phyloP scores from a whole-genome alignment of 2,329 filamentous ascomycete genomes.

The Aspergillus fumigatus region DNA sequence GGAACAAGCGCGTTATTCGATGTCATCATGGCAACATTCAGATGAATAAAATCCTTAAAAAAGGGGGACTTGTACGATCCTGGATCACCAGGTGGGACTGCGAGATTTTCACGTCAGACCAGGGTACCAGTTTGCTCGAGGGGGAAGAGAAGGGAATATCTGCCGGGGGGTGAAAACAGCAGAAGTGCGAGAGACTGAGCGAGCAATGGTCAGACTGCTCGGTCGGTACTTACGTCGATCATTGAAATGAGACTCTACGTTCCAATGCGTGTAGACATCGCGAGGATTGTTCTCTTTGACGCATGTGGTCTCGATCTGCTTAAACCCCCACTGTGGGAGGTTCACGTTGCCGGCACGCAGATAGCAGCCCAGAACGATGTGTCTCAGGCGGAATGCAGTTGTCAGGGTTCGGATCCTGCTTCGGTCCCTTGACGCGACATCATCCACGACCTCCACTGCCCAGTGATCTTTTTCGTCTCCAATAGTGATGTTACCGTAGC shows the following conservation, averaged over 20 bases:
- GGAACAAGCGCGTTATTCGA: constrained; percentile 98
- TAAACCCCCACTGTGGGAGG: constrained; percentile 98
- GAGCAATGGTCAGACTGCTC: not conserved
- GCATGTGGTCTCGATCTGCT: constrained; percentile 97
- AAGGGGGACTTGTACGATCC: constrained; percentile 95
- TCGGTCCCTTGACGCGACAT: constrained; percentile 80
- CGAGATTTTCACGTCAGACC: constrained; percentile 10
- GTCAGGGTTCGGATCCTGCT: constrained; percentile 86
- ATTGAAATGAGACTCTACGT: constrained; percentile 91
- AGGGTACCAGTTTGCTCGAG: not conserved
- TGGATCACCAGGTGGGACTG: constrained; percentile 82
- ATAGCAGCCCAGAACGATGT: constrained; percentile 81
- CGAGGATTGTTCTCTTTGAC: constrained; percentile 86
- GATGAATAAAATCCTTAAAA: constrained; percentile 92
- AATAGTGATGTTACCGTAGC: constrained; percentile 90
- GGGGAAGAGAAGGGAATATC: not conserved
- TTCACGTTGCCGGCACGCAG: constrained; percentile 93
- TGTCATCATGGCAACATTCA: constrained; percentile 99
- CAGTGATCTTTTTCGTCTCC: constrained; percentile 98
- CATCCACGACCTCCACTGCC: constrained; percentile 84
- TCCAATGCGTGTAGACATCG: constrained; percentile 98
- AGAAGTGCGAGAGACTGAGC: not conserved
- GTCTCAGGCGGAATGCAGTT: constrained; percentile 83
- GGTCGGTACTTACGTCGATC: constrained; percentile 68
- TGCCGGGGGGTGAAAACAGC: not conserved